Conservation (phyloP, 1,284 basidiomycete genomes). For the Sphagnurus paluster region DNA sequence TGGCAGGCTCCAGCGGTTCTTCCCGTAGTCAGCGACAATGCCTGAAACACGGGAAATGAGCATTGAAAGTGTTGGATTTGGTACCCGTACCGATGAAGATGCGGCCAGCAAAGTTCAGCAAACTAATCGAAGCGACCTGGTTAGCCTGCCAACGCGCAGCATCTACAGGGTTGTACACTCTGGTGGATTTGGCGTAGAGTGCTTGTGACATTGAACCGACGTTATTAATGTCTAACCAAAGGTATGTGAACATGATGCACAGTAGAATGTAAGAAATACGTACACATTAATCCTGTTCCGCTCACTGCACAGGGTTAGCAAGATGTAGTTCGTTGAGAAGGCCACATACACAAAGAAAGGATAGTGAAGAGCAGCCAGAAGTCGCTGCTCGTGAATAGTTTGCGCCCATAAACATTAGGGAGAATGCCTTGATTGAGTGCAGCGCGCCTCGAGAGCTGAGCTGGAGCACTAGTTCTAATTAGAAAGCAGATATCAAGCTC, state of each 20-base stretch:
- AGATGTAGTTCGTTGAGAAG: not conserved
- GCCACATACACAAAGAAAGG: slow-evolving; percentile 63
- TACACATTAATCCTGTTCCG: slow-evolving; percentile 89
- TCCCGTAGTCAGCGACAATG: slow-evolving; percentile 72
- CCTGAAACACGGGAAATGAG: slow-evolving; percentile 26
- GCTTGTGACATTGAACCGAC: slow-evolving; percentile 91
- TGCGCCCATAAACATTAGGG: slow-evolving; percentile 38
- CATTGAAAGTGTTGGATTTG: not conserved
- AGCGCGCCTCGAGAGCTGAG: slow-evolving; percentile 11
- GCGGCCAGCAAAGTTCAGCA: slow-evolving; percentile 84
- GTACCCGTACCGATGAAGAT: slow-evolving; percentile 64
- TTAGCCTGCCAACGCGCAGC: slow-evolving; percentile 80
- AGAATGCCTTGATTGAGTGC: slow-evolving; percentile 17
- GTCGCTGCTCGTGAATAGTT: slow-evolving; percentile 45
- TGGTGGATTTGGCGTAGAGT: slow-evolving; percentile 68
- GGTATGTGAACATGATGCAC: slow-evolving; percentile 6
- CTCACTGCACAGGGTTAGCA: slow-evolving; percentile 53
- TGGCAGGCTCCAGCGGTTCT: slow-evolving; percentile 59
- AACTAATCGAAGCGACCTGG: slow-evolving; percentile 83
- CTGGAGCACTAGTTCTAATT: not conserved
- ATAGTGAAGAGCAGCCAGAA: slow-evolving; percentile 78
- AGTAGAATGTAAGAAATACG: slow-evolving; percentile 24
- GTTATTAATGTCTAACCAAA: slow-evolving; percentile 82
- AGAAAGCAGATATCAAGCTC: not conserved
- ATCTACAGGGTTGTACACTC: slow-evolving; percentile 61